phyloP scores from a whole-genome alignment of 257 asterid genomes.

The Primulina huaijiensis region DNA sequence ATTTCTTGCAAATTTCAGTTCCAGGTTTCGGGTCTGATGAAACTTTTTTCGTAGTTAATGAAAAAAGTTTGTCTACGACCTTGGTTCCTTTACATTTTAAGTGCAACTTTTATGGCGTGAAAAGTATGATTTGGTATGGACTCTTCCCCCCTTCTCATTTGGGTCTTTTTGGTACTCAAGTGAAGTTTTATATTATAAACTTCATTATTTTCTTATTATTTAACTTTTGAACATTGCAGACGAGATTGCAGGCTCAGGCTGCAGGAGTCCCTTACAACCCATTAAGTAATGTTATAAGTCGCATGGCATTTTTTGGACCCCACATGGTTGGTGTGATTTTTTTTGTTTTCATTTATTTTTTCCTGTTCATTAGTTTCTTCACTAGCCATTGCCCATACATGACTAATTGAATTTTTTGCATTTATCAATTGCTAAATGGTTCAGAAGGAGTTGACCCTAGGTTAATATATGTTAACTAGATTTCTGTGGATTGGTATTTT shows the following conservation, averaged over 20 bases:
- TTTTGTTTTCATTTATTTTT: constrained; percentile 6
- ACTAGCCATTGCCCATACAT: not conserved
- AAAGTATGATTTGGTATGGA: too few species aligned
- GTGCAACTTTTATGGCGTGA: too few species aligned
- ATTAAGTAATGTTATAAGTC: constrained; percentile 71
- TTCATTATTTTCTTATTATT: constrained; percentile 12
- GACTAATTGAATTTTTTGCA: constrained; percentile 2
- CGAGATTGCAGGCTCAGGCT: constrained; percentile 96
- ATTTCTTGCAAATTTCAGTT: too few species aligned
- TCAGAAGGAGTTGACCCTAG: constrained; percentile 9
- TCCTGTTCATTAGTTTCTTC: not conserved
- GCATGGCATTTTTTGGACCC: constrained; percentile 93
- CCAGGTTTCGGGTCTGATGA: too few species aligned
- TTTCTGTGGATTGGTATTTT: constrained; percentile 7
- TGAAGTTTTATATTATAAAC: too few species aligned
- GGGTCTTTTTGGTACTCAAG: too few species aligned
- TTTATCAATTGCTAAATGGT: not conserved
- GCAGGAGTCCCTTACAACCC: constrained; percentile 91
- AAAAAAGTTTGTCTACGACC: too few species aligned
- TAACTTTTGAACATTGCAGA: constrained; percentile 39
- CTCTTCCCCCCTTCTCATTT: too few species aligned
- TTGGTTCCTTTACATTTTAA: too few species aligned
- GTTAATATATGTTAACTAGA: not conserved
- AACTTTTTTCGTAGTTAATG: too few species aligned
- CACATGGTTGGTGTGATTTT: constrained; percentile 38